phyloP scores from a whole-genome alignment of 2,329 filamentous ascomycete species.

The Nemania abortiva region DNA sequence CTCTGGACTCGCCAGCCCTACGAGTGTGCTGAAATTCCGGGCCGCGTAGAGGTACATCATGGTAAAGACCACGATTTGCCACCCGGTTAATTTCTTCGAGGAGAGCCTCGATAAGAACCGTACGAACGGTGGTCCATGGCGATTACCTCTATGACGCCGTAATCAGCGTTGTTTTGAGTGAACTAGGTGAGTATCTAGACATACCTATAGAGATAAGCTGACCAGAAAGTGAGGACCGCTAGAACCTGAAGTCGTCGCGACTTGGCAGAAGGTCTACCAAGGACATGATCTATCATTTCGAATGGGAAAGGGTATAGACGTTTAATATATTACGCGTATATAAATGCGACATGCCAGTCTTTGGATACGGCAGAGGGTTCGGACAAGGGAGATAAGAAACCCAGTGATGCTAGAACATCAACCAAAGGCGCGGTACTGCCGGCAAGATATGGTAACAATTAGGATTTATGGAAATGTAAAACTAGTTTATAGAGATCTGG shows the following conservation, averaged over 20 bases:
- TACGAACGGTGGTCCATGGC: constrained; percentile 85
- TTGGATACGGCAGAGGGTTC: neutral
- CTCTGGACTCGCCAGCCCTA: constrained; percentile 91
- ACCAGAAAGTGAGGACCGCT: constrained; percentile 92
- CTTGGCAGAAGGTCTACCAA: constrained; percentile 89
- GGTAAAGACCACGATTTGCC: constrained; percentile 89
- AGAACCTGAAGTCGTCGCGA: constrained; percentile 94
- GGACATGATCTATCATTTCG: constrained; percentile 83
- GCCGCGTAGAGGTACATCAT: constrained; percentile 92
- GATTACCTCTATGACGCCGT: constrained; percentile 73
- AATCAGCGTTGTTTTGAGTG: constrained; percentile 35
- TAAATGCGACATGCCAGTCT: constrained; percentile 30
- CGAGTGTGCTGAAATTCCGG: constrained; percentile 92
- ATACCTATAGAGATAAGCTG: constrained; percentile 81
- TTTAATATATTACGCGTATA: constrained; percentile 19
- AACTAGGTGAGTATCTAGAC: constrained; percentile 2
- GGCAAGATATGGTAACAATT: neutral
- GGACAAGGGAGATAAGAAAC: neutral
- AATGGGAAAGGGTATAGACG: constrained; percentile 10
- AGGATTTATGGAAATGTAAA: constrained; percentile 15
- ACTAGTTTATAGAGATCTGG: constrained; percentile 17
- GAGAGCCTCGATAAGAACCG: constrained; percentile 78
- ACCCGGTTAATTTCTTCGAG: constrained; percentile 79
- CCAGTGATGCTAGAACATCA: constrained; percentile 4
- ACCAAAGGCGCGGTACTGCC: constrained; percentile 5